phyloP scores from a whole-genome alignment of 306 rosid species.

The Trifolium pratense region DNA sequence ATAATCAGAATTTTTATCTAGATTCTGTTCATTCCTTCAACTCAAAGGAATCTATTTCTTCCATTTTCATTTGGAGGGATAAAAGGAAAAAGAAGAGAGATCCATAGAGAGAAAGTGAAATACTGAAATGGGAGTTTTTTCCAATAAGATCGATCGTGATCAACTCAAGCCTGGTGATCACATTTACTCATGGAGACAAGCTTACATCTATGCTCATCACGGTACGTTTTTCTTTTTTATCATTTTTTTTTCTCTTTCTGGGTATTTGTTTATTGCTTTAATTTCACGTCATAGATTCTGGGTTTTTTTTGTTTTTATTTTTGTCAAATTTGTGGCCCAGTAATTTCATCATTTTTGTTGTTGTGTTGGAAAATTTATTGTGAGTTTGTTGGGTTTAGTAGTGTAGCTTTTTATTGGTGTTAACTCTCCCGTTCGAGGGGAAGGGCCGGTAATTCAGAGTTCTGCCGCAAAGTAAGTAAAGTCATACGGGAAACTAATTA shows the following conservation, averaged over 20 bases:
- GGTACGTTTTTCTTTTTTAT: slow-evolving; percentile 46
- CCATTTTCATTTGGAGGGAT: neutral
- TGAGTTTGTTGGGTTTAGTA: slow-evolving; percentile 1
- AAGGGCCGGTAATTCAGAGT: no score
- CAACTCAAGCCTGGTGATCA: slow-evolving; percentile 77
- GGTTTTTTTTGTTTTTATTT: neutral
- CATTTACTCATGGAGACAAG: slow-evolving; percentile 84
- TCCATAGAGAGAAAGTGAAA: neutral
- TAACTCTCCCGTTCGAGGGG: no score
- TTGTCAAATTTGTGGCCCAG: neutral
- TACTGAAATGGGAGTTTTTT: slow-evolving; percentile 63
- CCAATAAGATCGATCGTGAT: slow-evolving; percentile 69
- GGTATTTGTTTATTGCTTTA: slow-evolving; percentile 11
- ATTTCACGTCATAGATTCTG: neutral
- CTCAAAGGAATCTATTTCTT: slow-evolving; percentile 13
- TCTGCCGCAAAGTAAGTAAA: no score
- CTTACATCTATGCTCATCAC: slow-evolving; percentile 82
- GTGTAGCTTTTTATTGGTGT: neutral
- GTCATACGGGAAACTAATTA: no score
- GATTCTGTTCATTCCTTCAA: slow-evolving; percentile 24
- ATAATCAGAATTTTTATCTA: neutral
- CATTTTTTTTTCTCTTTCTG: slow-evolving; percentile 27
- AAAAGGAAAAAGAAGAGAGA: slow-evolving; percentile 13
- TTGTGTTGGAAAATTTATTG: slow-evolving; percentile 7
- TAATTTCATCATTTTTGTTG: neutral